Evolutionary conservation across 441 rosid species (phyloP), one percentile per base, ranked within the genome.

Genomic region (Bruguiera hainesii): DNA sequence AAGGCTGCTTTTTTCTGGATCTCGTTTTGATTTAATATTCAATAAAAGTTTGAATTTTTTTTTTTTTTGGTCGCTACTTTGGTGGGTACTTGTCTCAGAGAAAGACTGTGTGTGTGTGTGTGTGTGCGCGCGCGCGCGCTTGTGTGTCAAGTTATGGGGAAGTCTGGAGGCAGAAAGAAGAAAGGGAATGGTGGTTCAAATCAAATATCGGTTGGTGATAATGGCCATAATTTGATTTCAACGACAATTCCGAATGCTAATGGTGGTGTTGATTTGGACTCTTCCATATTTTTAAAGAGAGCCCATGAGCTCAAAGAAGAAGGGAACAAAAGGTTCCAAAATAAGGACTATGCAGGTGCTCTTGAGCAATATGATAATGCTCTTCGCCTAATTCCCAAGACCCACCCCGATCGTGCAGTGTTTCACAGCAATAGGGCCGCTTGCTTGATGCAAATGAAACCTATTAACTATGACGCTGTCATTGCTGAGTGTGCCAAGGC

Each of bases 361-460:
- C 89, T 91, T 56, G 90, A 91, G 30, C 85, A 82, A 56, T 94
- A 94, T 71, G 84, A 81, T 29, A 87, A 81, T 70, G 98, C 88
- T 53, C 80, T 94, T 71, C 76, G 75, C 71, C 86, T 91, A 29
- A 83, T 82, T 30, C 89, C 98, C 0, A 91, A 88, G 65, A 78
- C 61, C 63, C 96, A 91, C 69, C 92, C 86, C 0, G 98, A 94
- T 49, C 79, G 96, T 55, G 97, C 97, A 20, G 86, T 94, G 55
- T 91, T 88, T 66, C 97, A 94, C 48, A 89, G 97, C 85, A 94
- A 94, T 42, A 80, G 85, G 63, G 97, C 98, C 30, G 97, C 97
- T 61, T 94, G 98, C 71, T 80, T 94, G 86, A 91, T 94, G 96
- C 98, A 94, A 73, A 88, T 94, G 97, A 94, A 94, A 67, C 98